A percentile compares a stretch with the other conserved stretches of the same genome.
Evolutionary conservation across 495 filamentous ascomycete species (phyloP).

Genomic region (Penicillium salamii): DNA sequence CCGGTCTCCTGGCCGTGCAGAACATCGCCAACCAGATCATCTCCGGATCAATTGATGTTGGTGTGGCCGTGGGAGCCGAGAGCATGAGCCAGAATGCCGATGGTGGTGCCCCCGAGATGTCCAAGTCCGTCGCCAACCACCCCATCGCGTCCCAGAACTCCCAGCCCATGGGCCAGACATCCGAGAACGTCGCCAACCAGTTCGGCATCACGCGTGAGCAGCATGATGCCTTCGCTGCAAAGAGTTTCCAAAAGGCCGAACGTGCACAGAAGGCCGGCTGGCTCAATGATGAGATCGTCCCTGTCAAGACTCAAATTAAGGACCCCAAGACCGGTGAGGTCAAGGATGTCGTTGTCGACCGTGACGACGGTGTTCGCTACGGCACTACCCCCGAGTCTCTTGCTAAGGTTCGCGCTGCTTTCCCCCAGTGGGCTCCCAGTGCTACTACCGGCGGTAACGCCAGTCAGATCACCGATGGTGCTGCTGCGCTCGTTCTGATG

Average conservation of each 20-base stretch:
- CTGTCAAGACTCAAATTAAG: constrained; percentile 76
- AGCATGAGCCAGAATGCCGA: constrained; percentile 78
- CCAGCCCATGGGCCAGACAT: constrained; percentile 94
- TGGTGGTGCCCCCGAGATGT: constrained; percentile 67
- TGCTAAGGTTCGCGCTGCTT: constrained; percentile 82
- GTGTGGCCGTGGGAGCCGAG: constrained; percentile 85
- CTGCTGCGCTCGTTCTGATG: constrained; percentile 88
- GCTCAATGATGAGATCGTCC: constrained; percentile 89
- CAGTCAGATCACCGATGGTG: constrained; percentile 91
- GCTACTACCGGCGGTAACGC: constrained; percentile 88
- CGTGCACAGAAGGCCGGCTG: constrained; percentile 86
- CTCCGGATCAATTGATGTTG: constrained; percentile 77
- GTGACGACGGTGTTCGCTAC: constrained; percentile 85
- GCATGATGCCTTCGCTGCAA: constrained; percentile 80
- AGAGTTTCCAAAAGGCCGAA: constrained; percentile 84
- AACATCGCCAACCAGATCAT: constrained; percentile 89
- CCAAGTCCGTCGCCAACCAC: constrained; percentile 63
- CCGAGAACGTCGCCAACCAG: constrained; percentile 86
- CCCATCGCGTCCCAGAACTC: constrained; percentile 79
- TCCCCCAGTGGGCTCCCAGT: constrained; percentile 83
- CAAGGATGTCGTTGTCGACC: constrained; percentile 72
- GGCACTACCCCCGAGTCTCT: constrained; percentile 83
- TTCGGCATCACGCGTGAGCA: constrained; percentile 74
- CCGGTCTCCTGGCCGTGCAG: constrained; percentile 87
- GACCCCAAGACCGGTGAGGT: constrained; percentile 76